phyloP scores from a whole-genome alignment of 2,329 filamentous ascomycete genomes.

The Plenodomus lindquistii region DNA sequence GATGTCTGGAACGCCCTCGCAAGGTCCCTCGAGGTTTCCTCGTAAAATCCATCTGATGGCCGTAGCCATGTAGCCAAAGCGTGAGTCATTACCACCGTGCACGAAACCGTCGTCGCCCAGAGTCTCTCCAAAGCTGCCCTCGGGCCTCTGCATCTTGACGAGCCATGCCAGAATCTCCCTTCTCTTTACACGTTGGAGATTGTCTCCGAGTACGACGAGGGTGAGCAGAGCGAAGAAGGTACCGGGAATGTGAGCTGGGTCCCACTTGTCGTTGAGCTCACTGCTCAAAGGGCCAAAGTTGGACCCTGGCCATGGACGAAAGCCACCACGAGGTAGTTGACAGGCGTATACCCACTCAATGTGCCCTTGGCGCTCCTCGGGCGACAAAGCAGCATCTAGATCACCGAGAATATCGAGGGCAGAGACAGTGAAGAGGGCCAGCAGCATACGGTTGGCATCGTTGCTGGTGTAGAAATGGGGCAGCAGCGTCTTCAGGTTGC shows the following conservation, averaged over 20 bases:
- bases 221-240: conserved; percentile 86
- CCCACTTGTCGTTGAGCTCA: conserved; percentile 62
- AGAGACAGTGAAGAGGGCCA: conserved; percentile 87
- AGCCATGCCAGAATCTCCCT: conserved; percentile 74
- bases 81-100: conserved; percentile 80
- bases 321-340: conserved; percentile 85
- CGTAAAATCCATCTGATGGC: conserved; percentile 81
- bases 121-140: conserved; percentile 92
- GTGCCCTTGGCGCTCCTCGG: conserved; percentile 59
- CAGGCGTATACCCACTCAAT: conserved; percentile 81
- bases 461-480: conserved; percentile 83
- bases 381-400: conserved; percentile 59
- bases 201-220: conserved; percentile 68
- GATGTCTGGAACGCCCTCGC: conserved; percentile 69
- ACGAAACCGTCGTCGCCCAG: conserved; percentile 63
- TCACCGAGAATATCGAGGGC: conserved; percentile 79
- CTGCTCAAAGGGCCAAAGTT: conserved; percentile 55
- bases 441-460: conserved; percentile 87
- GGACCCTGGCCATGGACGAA: conserved; percentile 80
- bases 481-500: conserved; percentile 80
- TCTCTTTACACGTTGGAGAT: conserved; percentile 66
- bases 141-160: conserved; percentile 70
- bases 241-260: conserved; percentile 81
- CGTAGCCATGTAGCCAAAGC: conserved; percentile 85
- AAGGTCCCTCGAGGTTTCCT: conserved; percentile 58